Evolutionary conservation across 768 basidiomycete genomes (phyloP).

Genomic region (Termitomyces sp.): DNA sequence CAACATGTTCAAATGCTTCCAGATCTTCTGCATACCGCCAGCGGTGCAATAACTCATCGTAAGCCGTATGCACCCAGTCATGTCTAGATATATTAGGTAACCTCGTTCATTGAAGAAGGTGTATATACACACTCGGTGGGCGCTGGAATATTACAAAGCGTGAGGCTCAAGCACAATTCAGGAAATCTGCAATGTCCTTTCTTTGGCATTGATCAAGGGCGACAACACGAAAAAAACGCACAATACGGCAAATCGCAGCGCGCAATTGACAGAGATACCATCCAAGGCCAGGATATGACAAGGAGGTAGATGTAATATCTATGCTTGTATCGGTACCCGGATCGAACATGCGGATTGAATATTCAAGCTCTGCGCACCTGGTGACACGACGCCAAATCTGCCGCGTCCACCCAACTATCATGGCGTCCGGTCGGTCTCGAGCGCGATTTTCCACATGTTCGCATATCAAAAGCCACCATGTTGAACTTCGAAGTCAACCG

Average conservation of each 20-base stretch:
- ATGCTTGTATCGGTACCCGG: not conserved
- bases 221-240: conserved; percentile 30
- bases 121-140: conserved; percentile 56
- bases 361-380: conserved; percentile 38
- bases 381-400: conserved; percentile 66
- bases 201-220: too few species aligned
- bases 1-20: conserved; percentile 63
- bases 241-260: conserved; percentile 64
- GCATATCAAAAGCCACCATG: conserved; percentile 72
- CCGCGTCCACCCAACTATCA: conserved; percentile 78
- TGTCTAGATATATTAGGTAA: conserved; percentile 33
- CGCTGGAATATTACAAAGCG: conserved; percentile 65
- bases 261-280: conserved; percentile 49
- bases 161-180: conserved; percentile 64
- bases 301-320: conserved; percentile 64
- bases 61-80: conserved; percentile 56
- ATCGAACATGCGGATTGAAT: not conserved
- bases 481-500: conserved; percentile 59
- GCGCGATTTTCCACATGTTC: conserved; percentile 56
- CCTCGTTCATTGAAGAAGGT: not conserved
- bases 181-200: too few species aligned
- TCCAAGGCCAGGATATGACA: conserved; percentile 74
- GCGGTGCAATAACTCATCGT: conserved; percentile 57
- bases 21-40: conserved; percentile 68
- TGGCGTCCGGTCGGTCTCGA: conserved; percentile 51